These are phyloP conservation scores for Antitrichia curtipendula DNA, from an alignment of 225 moss, liverwort and hornwort species.

Conservation along the genomic window DNA sequence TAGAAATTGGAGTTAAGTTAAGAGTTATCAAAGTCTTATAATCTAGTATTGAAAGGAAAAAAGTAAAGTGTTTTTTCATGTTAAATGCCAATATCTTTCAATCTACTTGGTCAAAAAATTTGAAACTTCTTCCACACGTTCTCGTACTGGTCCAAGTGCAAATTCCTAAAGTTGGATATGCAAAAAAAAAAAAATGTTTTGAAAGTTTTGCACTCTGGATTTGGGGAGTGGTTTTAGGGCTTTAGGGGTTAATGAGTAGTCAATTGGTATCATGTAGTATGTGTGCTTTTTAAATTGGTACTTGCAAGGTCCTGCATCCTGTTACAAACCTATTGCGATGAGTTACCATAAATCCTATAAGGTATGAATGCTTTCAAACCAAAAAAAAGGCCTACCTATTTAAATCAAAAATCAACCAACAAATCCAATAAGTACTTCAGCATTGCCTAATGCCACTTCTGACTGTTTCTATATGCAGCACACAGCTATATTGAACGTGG, in stretches of 20 bases:
- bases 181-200: not conserved
- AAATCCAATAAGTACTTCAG: not conserved
- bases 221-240: not conserved
- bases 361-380: not conserved
- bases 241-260: not conserved
- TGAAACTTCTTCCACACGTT: not conserved
- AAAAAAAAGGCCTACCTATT: not conserved
- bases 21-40: not conserved
- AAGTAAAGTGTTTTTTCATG: too few species aligned
- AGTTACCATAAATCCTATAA: not conserved
- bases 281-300: not conserved
- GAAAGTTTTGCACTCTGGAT: not conserved
- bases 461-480: conserved; percentile 19
- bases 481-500: conserved; percentile 52
- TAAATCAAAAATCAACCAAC: not conserved
- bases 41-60: not conserved
- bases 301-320: not conserved
- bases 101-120: too few species aligned
- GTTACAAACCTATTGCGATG: not conserved
- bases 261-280: not conserved
- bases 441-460: not conserved
- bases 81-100: not conserved
- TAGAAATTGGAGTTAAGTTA: too few species aligned
- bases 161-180: not conserved
- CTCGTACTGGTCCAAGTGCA: not conserved